Evolutionary conservation across 2,329 filamentous ascomycete species (phyloP), one percentile per base, ranked within the genome.

Genomic region (Aureobasidium uvarum): DNA sequence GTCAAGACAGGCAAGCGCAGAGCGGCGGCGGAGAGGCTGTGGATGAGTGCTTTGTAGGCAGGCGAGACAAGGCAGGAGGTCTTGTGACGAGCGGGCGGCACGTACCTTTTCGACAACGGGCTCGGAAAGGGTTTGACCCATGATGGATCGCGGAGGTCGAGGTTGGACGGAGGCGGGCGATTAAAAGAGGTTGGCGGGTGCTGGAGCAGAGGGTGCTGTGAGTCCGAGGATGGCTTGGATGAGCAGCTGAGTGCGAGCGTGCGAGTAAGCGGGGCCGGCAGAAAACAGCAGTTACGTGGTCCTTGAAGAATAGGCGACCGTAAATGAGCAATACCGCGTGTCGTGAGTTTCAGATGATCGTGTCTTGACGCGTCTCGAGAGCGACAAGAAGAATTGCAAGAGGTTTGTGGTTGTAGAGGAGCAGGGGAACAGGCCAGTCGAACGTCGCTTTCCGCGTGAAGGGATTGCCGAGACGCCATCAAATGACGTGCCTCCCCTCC

Each of bases 51-150:
- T 18, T 41, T 48, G 33, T 33, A 63, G 59, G 60, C 50, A 45
- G 48, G 36, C 45, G 48, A 43, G 46, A 59, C n/a, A 51, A 58
- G 41, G 28, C 25, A 38, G 31, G 56, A 43, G 70, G 69, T 36
- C 38, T 43, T 38, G 41, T 38, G 56, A 48, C 23, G 43, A 39
- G 58, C 23, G 25, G 11, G 45, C 58, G 68, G 70, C 59, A 79
- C 86, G 78, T 85, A 99, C 95, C 93, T 99, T 99, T 78, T 98
- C 95, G 79, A 96, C 90, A 76, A 99, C 93, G 75, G 95, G 95
- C 85, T 99, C 95, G 75, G 94, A 98, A 77, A 99, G 89, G 80
- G 95, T 99, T 85, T 99, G 95, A 86, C 95, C 95, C 95, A 99
- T 99, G 81, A 77, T 84, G 75, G 28, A 62, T 62, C 67, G 66